phyloP scores from a whole-genome alignment of 2,329 filamentous ascomycete genomes.

The Sporothrix globosa region DNA sequence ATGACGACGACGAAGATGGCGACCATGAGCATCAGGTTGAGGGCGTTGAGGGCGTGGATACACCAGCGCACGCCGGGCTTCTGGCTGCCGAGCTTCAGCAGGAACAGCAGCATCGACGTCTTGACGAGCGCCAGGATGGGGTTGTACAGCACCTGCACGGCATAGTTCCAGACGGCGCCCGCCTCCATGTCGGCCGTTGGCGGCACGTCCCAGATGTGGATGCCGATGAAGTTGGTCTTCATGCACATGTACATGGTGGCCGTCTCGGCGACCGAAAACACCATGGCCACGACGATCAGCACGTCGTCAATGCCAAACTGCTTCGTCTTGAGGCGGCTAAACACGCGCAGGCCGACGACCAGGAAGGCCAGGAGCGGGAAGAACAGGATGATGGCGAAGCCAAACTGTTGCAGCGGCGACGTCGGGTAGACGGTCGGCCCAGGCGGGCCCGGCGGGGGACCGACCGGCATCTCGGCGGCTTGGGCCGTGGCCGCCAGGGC shows the following conservation, averaged over 20 bases:
- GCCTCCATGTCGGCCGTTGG: conserved; percentile 12
- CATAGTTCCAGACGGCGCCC: conserved; percentile 33
- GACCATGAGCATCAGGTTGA: conserved; percentile 42
- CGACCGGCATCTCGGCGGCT: no score
- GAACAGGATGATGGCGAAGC: conserved; percentile 39
- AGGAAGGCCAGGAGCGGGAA: conserved; percentile 39
- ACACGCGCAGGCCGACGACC: conserved; percentile 37
- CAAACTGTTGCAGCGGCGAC: conserved; percentile 35
- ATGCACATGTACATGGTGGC: conserved; percentile 32
- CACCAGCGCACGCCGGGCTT: conserved; percentile 39
- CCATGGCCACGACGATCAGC: conserved; percentile 32
- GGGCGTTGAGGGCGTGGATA: conserved; percentile 41
- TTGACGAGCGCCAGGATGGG: conserved; percentile 42
- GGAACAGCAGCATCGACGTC: conserved; percentile 43
- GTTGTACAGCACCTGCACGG: conserved; percentile 36
- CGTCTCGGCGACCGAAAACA: conserved; percentile 32
- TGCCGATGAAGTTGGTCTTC: conserved; percentile 35
- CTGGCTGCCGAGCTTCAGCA: conserved; percentile 42
- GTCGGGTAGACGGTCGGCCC: conserved; percentile 16
- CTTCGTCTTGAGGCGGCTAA: conserved; percentile 38
- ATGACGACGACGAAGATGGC: conserved; percentile 44
- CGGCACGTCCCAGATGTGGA: conserved; percentile 32
- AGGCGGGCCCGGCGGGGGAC: no score
- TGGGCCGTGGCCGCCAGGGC: no score
- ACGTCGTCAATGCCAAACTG: conserved; percentile 34